Evolutionary conservation across 1,284 basidiomycete species (phyloP).

Genomic region (Ustilago shanxiensis): DNA sequence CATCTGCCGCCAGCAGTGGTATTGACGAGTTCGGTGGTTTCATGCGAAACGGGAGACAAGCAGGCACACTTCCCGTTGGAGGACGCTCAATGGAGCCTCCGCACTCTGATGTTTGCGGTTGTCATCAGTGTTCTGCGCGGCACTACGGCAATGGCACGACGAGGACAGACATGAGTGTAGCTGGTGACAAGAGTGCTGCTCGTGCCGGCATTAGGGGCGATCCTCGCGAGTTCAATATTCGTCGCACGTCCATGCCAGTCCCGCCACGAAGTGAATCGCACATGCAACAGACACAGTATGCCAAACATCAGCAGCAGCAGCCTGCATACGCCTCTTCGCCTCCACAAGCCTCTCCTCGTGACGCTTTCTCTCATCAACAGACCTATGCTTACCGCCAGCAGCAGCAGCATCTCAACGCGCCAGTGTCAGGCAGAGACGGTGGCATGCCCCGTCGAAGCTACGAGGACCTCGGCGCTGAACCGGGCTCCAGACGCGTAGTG

Average conservation of each 20-base stretch:
- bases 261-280: constrained; percentile 13
- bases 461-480: constrained; percentile 27
- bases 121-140: constrained; percentile 54
- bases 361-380: constrained; percentile 13
- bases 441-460: constrained; percentile 32
- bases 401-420: constrained; percentile 18
- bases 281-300: constrained; percentile 12
- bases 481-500: constrained; percentile 32
- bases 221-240: constrained; percentile 33
- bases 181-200: neutral
- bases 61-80: constrained; percentile 7
- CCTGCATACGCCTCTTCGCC: constrained; percentile 26
- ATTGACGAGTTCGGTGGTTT: constrained; percentile 39
- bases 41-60: constrained; percentile 6
- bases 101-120: constrained; percentile 63
- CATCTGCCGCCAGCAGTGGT: constrained; percentile 10
- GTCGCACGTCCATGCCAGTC: constrained; percentile 36
- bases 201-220: constrained; percentile 8
- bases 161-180: constrained; percentile 1
- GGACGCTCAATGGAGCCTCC: constrained; percentile 26
- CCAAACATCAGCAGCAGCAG: constrained; percentile 20
- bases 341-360: constrained; percentile 13
- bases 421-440: constrained; percentile 6
- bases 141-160: constrained; percentile 47
- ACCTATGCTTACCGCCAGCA: constrained; percentile 19